Base-by-base conservation (phyloP, 352 stramenopile genomes). In the Phytopythium mirpurense region DNA sequence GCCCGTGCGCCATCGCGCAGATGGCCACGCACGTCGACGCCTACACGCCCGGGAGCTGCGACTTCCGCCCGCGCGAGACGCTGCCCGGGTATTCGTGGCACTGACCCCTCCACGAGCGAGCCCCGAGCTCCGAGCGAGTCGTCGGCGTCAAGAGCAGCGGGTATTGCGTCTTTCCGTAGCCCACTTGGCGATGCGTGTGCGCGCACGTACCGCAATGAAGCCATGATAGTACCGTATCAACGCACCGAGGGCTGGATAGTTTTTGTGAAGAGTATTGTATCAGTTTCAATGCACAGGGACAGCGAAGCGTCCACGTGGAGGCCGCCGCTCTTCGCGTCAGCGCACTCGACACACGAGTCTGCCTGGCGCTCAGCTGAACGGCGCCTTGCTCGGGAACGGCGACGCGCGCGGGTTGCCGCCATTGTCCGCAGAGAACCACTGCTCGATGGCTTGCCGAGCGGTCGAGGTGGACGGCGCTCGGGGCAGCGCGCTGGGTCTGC, bases 401-500 rank as follows among this genome's bases (percentile, higher is more conserved):
- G 64, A 38, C 2, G 65, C 60, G 57, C 56, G 63, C 36, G 63
- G 56, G 3, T 69, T 76, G 29, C 66, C 65, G 24, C 76, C 66
- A 26, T 67, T 69, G 18, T 81, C 68, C 0, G 61, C 72, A 47
- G 83, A 87, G 15, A 87, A 53, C 73, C 73, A 85, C 41, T 87
- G 70, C 42, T 84, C 69, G 16, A 87, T 67, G 2, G 64, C 57
- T 58, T 71, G 63, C 9, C 81, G 44, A 1, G 68, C 23, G 8
- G 70, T 68, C 16, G 72, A 55, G 7, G 66, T 60, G 5, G 70
- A 72, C 43, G 66, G 60, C 41, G 47, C 29, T 19, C 31, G 35
- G 24, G 26, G 53, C 44, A 4, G 52, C 18, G 31, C 51, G 47
- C 44, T 51, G n/a, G 46, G 32, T 32, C 46, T 3, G 32, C 7